Evolutionary conservation across 495 filamentous ascomycete genomes (phyloP).

Genomic region (Viridothelium virens): DNA sequence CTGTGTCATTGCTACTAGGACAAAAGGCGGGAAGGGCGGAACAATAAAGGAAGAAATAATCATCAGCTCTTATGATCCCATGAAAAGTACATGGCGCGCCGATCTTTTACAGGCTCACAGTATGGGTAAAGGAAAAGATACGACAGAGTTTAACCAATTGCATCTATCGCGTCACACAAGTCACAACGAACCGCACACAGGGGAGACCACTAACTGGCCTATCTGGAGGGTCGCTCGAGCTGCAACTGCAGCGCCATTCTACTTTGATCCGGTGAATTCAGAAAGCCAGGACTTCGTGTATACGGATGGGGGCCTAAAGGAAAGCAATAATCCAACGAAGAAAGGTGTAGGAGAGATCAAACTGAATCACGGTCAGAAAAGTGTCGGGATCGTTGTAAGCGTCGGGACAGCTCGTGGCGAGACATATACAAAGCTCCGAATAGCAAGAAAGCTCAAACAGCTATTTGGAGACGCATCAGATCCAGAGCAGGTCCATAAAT

Average conservation of each 20-base stretch:
- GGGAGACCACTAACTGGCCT: background rate
- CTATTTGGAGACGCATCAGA: background rate
- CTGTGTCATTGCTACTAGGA: no score
- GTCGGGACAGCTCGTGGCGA: conserved; percentile 19
- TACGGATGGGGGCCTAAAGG: conserved; percentile 20
- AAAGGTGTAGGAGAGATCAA: conserved; percentile 19
- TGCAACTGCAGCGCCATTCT: conserved; percentile 22
- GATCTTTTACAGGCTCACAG: no score
- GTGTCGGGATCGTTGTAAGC: conserved; percentile 21
- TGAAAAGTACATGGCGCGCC: no score
- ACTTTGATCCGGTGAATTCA: conserved; percentile 20
- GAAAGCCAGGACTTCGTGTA: background rate
- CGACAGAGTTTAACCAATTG: background rate
- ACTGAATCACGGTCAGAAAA: conserved; percentile 8
- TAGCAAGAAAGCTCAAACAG: background rate
- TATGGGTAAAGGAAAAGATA: background rate
- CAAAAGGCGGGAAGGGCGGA: no score
- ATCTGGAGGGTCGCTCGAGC: conserved; percentile 26
- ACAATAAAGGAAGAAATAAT: no score
- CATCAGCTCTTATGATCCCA: no score
- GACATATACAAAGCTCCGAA: background rate
- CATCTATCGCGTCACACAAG: background rate
- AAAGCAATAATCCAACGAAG: conserved; percentile 16
- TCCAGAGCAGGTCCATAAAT: background rate
- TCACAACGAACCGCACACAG: conserved; percentile 1